Conservation (phyloP, 148 eudicot species). For the Rhododendron griersonianum region DNA sequence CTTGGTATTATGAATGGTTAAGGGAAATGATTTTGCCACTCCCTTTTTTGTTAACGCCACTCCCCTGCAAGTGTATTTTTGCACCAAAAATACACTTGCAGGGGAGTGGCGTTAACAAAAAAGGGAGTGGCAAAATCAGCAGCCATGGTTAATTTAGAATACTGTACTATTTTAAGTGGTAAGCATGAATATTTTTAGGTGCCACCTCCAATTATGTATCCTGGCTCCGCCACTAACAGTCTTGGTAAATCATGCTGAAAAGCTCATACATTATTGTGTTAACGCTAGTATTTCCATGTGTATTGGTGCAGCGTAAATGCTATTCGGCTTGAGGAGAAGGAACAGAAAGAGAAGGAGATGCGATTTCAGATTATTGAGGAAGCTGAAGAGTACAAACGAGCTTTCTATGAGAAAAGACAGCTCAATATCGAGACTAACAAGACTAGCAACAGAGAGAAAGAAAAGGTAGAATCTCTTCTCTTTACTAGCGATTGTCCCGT, state of each 20-base stretch:
- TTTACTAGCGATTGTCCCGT: background rate
- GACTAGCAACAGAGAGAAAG: conserved; percentile 73
- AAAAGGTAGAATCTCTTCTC: conserved; percentile 47
- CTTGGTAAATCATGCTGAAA: background rate
- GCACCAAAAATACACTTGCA: too few species aligned
- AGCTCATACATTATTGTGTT: background rate
- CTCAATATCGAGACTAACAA: conserved; percentile 73
- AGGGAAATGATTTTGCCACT: too few species aligned
- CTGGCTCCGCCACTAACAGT: background rate
- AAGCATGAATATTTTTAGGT: too few species aligned
- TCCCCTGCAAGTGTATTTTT: too few species aligned
- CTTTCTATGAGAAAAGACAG: conserved; percentile 82
- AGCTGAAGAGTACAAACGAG: conserved; percentile 72
- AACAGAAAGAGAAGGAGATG: conserved; percentile 81
- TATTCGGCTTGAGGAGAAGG: conserved; percentile 84
- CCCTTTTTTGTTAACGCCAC: too few species aligned
- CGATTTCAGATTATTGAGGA: conserved; percentile 81
- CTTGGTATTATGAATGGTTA: too few species aligned
- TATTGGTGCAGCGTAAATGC: conserved; percentile 60
- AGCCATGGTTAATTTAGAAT: too few species aligned
- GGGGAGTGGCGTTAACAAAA: too few species aligned
- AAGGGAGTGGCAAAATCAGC: too few species aligned
- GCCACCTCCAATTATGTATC: too few species aligned
- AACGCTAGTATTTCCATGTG: conserved; percentile 8
- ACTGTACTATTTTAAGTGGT: too few species aligned